Base-by-base conservation (phyloP, 2,329 filamentous ascomycete species). In the Penicillium hordei region DNA sequence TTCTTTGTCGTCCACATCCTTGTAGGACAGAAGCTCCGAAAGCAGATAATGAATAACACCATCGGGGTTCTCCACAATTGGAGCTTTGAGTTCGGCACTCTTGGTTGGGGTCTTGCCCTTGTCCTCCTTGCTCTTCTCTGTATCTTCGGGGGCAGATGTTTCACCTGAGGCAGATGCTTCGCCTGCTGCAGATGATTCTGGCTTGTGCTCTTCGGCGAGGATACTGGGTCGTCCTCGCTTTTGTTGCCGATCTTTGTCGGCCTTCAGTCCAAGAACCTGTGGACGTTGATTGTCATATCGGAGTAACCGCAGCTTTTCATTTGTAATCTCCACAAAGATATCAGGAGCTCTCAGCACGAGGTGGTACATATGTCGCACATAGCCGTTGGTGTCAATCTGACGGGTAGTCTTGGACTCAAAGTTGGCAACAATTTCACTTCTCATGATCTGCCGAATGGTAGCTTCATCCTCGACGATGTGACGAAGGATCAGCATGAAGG, bases 381-480 rank as follows among this genome's bases (percentile, higher is more conserved):
- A 97, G 10, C 78, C 82, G 9, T 83, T 81, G 3, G 90, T 86
- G 65, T 97, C 93, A 33, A 85, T 79, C 40, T 82, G 79, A 39
- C 89, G 83, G 46, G 75, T 70, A 12, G 60, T 81, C 74, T 73
- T 82, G 56, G 71, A 81, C 53, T 90, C 86, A 64, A 97, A 90
- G 67, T 85, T 87, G n/a, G 84, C 79, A 62, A 87, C 86, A 67
- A 99, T 95, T 71, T 97, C 93, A 29, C 88, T 89, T 51, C 89
- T 85, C 89, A 99, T 97, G 59, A 96, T 88, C 71, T 97, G 91
- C 64, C 90, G 91, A 59, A 97, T 83, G 2, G 89, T 94, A 19
- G 92, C 88, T 49, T 96, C 91, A 69, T 99, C 95, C 75, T 99
- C 94, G 53, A 97, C 86, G 63, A 99, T 88, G 70, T 99, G 94